phyloP scores from a whole-genome alignment of 306 rosid species.

The Sophora flavescens region DNA sequence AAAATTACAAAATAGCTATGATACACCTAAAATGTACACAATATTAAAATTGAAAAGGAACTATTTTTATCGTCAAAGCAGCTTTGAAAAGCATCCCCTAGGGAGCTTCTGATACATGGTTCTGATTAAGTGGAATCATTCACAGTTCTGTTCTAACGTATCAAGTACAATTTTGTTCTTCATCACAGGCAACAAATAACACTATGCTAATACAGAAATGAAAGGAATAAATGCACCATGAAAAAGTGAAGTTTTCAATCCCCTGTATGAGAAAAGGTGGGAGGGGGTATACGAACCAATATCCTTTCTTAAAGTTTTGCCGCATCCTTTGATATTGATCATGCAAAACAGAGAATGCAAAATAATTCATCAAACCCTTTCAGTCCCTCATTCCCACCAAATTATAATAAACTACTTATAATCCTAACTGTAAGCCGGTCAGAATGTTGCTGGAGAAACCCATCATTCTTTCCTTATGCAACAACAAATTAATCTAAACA shows the following conservation, averaged over 20 bases:
- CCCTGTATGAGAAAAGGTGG: too few relatives aligned
- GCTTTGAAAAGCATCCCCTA: neutral
- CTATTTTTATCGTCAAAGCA: neutral
- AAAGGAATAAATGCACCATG: neutral
- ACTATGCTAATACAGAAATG: neutral
- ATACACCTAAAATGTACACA: neutral
- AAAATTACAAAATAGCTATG: constrained; percentile 1
- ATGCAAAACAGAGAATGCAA: too few relatives aligned
- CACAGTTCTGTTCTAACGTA: neutral
- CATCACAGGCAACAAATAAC: constrained; percentile 9
- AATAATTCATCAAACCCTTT: too few relatives aligned
- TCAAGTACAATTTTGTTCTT: constrained; percentile 3
- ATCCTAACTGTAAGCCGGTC: neutral
- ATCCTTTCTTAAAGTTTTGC: too few relatives aligned
- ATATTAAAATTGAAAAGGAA: constrained; percentile 1
- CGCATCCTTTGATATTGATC: too few relatives aligned
- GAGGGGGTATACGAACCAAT: too few relatives aligned
- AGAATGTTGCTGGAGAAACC: constrained; percentile 9
- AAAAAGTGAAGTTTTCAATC: neutral
- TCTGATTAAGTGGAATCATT: constrained; percentile 2
- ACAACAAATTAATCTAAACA: constrained; percentile 4
- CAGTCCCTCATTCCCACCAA: too few relatives aligned
- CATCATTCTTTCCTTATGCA: constrained; percentile 8
- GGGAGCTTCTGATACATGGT: constrained; percentile 2
- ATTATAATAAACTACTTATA: neutral